Conservation (phyloP, 768 basidiomycete species). For the Pholiota molesta region DNA sequence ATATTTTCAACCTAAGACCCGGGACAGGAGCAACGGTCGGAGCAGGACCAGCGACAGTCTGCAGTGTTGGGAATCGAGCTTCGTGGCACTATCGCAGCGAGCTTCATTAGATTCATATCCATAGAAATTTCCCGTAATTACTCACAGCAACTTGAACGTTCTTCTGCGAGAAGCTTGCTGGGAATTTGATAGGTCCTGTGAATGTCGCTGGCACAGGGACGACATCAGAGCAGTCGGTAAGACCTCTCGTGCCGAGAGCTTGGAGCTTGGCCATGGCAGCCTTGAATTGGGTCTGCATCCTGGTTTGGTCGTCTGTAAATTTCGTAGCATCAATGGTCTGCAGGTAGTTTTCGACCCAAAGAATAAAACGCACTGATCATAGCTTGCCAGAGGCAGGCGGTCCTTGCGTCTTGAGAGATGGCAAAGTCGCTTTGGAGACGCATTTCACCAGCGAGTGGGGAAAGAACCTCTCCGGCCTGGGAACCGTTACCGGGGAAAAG, state of each 20-base stretch:
- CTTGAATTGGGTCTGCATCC: conserved; percentile 26
- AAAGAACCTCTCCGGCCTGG: conserved; percentile 32
- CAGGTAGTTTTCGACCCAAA: background rate
- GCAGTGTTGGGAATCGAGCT: background rate
- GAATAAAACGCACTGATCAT: conserved; percentile 12
- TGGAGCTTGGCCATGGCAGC: conserved; percentile 36
- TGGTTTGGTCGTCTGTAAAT: conserved; percentile 21
- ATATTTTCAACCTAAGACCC: background rate
- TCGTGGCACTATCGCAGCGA: background rate
- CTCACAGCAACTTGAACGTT: conserved; percentile 17
- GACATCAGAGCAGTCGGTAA: conserved; percentile 41
- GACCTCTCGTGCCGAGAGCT: conserved; percentile 28
- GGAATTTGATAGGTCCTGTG: conserved; percentile 17
- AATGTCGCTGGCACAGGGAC: conserved; percentile 15
- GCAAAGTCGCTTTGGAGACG: conserved; percentile 39
- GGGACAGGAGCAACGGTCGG: background rate
- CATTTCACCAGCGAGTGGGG: conserved; percentile 37
- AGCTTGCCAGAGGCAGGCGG: conserved; percentile 15
- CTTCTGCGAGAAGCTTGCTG: conserved; percentile 16
- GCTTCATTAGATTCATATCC: background rate
- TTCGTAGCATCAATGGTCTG: background rate
- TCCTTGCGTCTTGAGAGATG: conserved; percentile 18
- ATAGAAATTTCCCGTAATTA: background rate
- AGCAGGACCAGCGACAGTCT: background rate
- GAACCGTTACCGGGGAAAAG: conserved; percentile 17